Percentiles rank a stretch among this genome's conserved stretches.
These are phyloP conservation scores for Epichloe baconii DNA, from an alignment of 2,329 filamentous ascomycete genomes.

Conservation along the genomic window DNA sequence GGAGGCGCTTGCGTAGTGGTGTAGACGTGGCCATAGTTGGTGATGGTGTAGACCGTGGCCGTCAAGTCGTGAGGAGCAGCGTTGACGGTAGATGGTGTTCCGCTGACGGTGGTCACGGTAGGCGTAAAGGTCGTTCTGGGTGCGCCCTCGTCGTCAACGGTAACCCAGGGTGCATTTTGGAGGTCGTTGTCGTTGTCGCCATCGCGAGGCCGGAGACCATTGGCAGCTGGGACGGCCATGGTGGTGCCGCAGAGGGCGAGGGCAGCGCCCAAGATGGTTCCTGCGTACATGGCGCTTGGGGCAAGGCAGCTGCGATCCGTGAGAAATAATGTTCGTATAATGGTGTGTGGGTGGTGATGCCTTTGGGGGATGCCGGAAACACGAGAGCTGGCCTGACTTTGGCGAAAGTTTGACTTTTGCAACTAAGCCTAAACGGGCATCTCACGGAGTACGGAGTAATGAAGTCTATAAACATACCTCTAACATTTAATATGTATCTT, in stretches of 20 bases:
- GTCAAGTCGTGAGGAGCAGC: constrained; percentile 34
- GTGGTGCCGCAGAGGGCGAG: constrained; percentile 13
- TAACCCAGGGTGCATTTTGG: constrained; percentile 33
- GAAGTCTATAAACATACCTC: too few species aligned
- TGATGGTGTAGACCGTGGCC: constrained; percentile 27
- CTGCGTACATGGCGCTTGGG: constrained; percentile 17
- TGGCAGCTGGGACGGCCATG: constrained; percentile 18
- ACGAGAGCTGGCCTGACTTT: too few species aligned
- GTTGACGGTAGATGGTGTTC: constrained; percentile 25
- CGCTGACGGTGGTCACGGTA: constrained; percentile 30
- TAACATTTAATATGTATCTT: too few species aligned
- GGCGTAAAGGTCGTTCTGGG: constrained; percentile 36
- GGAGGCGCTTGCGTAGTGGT: constrained; percentile 32
- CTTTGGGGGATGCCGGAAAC: too few species aligned
- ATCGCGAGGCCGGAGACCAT: constrained; percentile 7
- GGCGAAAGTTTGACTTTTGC: too few species aligned
- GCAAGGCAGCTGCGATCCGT: neutral
- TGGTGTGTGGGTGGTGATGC: too few species aligned
- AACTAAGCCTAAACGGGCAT: too few species aligned
- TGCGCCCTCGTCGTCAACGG: constrained; percentile 32
- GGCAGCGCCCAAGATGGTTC: constrained; percentile 15
- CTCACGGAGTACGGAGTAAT: too few species aligned
- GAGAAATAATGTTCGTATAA: neutral
- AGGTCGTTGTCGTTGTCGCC: constrained; percentile 11
- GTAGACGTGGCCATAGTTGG: constrained; percentile 21